Percentiles rank a stretch among this genome's conserved stretches.
These are phyloP conservation scores for Drechslerella coelobrocha DNA, from an alignment of 2,329 filamentous ascomycete genomes.

Conservation along the genomic window DNA sequence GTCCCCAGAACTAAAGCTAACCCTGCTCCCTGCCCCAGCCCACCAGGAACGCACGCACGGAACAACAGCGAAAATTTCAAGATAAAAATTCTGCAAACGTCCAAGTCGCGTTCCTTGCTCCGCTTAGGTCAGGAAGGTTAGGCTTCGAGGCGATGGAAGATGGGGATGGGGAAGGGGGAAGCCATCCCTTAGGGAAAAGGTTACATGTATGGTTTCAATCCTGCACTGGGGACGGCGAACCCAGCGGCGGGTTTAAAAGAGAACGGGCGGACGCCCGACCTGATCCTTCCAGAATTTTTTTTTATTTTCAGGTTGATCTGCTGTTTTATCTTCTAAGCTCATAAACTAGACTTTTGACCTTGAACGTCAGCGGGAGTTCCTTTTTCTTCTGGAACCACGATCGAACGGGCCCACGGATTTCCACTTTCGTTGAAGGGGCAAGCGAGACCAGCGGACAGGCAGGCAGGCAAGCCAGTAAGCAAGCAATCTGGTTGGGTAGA, in stretches of 20 bases:
- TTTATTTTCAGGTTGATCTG: slow-evolving; percentile 1
- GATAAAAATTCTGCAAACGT: slow-evolving; percentile 50
- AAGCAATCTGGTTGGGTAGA: slow-evolving; percentile 7
- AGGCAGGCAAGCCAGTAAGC: neutral
- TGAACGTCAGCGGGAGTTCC: neutral
- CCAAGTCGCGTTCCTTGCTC: slow-evolving; percentile 51
- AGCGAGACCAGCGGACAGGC: neutral
- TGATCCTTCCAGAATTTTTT: neutral
- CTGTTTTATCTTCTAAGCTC: slow-evolving; percentile 4
- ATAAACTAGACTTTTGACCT: too few relatives aligned
- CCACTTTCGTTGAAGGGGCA: slow-evolving; percentile 1
- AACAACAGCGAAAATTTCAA: slow-evolving; percentile 23
- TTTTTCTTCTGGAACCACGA: slow-evolving; percentile 6
- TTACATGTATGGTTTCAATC: slow-evolving; percentile 2
- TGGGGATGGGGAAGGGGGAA: neutral
- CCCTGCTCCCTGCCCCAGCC: slow-evolving; percentile 45
- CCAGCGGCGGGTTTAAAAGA: slow-evolving; percentile 5
- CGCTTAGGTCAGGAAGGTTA: slow-evolving; percentile 49
- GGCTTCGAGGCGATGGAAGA: slow-evolving; percentile 30
- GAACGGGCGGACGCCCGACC: slow-evolving; percentile 4
- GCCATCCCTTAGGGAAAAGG: neutral
- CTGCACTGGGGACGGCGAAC: neutral
- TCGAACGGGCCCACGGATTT: neutral
- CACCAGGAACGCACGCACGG: slow-evolving; percentile 36
- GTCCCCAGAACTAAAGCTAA: slow-evolving; percentile 37